Evolutionary conservation across 1,284 basidiomycete species (phyloP).

Genomic region (Fomitopsis palustris): DNA sequence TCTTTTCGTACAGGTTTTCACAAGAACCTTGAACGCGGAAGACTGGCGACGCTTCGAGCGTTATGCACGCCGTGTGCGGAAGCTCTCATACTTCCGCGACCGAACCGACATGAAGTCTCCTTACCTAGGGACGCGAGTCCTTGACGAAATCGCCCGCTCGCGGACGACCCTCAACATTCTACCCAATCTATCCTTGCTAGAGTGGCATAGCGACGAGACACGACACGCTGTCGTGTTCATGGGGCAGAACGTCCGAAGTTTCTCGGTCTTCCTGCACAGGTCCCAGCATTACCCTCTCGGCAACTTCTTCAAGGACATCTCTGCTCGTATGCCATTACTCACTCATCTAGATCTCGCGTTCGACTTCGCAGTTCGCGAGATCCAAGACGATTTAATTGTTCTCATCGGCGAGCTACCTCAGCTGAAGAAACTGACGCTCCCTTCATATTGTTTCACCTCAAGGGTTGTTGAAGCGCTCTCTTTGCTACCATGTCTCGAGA

Average conservation of each 20-base stretch:
- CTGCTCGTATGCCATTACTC: conserved; percentile 49
- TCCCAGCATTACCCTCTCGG: conserved; percentile 19
- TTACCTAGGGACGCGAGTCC: conserved; percentile 23
- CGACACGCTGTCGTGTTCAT: conserved; percentile 42
- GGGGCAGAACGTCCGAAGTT: conserved; percentile 36
- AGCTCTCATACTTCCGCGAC: conserved; percentile 15
- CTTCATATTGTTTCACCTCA: conserved; percentile 47
- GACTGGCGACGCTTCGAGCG: conserved; percentile 56
- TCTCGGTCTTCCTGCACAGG: conserved; percentile 26
- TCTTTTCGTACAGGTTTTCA: conserved; percentile 33
- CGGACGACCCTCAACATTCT: conserved; percentile 48
- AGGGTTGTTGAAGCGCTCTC: conserved; percentile 44
- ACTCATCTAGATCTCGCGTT: conserved; percentile 41
- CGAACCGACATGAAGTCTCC: neutral
- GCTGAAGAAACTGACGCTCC: conserved; percentile 46
- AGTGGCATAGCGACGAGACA: conserved; percentile 31
- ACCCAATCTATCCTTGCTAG: conserved; percentile 46
- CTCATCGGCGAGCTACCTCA: conserved; percentile 40
- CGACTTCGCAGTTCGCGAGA: conserved; percentile 30
- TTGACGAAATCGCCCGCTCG: conserved; percentile 54
- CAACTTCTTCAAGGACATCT: conserved; percentile 47
- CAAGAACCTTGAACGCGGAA: conserved; percentile 38
- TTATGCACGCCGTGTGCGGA: conserved; percentile 52
- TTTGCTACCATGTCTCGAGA: conserved; percentile 37
- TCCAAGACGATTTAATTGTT: conserved; percentile 33